Evolutionary conservation across 1,139 yeast genomes (phyloP).

Genomic region (Sugiyamaella japonica): DNA sequence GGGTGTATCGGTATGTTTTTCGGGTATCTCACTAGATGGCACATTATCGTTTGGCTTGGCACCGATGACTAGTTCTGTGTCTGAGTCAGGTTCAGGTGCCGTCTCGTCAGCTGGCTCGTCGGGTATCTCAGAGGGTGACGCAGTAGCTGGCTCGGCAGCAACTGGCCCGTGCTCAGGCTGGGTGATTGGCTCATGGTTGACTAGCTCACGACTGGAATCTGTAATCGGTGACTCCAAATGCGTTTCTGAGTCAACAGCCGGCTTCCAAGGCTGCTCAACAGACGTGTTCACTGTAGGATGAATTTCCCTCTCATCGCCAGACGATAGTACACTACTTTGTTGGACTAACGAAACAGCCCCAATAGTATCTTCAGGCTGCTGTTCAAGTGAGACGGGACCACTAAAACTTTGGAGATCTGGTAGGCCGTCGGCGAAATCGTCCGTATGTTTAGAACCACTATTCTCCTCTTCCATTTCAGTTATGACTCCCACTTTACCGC

Average conservation of each 20-base stretch:
- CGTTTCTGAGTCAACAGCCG: no score
- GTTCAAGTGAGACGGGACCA: neutral
- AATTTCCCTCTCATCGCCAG: no score
- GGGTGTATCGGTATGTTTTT: neutral
- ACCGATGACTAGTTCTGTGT: neutral
- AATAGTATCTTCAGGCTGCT: neutral
- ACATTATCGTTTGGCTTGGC: neutral
- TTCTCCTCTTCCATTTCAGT: conserved; percentile 20
- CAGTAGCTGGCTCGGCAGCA: no score
- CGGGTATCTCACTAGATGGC: neutral
- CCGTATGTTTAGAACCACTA: neutral
- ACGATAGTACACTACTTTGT: no score
- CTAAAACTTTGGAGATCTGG: conserved; percentile 1
- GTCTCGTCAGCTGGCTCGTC: no score
- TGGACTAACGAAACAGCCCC: neutral
- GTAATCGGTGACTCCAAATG: neutral
- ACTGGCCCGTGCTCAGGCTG: no score
- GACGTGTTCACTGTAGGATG: no score
- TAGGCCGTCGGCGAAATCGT: neutral
- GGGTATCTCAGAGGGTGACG: no score
- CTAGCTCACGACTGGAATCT: neutral
- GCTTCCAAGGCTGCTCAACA: no score
- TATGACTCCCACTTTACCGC: conserved; percentile 16
- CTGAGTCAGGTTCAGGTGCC: neutral
- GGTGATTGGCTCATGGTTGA: neutral